Percentiles rank a stretch among this genome's conserved stretches.
These are phyloP conservation scores for Aphanomyces astaci DNA, from an alignment of 352 stramenopile species.

Conservation along the genomic window DNA sequence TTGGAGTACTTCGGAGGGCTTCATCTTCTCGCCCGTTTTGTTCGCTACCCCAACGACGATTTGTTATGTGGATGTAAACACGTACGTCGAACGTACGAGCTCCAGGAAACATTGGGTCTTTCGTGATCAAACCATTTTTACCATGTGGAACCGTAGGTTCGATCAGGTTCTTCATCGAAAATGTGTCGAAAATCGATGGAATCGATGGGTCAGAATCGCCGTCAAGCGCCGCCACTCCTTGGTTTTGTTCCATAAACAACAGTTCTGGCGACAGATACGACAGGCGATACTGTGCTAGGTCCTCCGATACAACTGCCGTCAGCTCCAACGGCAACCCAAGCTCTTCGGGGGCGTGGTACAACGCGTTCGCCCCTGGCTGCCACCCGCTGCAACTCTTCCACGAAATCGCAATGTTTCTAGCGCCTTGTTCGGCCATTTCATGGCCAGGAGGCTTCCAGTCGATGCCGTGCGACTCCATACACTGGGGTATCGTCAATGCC, in stretches of 20 bases:
- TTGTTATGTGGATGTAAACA: too few relatives aligned
- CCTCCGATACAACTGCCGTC: background rate
- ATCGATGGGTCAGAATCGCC: background rate
- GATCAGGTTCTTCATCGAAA: background rate
- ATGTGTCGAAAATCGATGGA: background rate
- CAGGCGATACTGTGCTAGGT: slow-evolving; percentile 10
- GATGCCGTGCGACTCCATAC: background rate
- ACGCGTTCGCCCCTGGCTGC: background rate
- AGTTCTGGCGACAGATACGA: background rate
- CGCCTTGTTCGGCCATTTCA: slow-evolving; percentile 3
- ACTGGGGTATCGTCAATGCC: background rate
- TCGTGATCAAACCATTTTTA: background rate
- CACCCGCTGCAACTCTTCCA: slow-evolving; percentile 5
- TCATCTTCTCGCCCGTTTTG: too few relatives aligned
- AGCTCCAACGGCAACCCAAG: background rate
- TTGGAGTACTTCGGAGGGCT: too few relatives aligned
- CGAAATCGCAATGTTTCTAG: background rate
- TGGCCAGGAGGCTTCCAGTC: slow-evolving; percentile 5
- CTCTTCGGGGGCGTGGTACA: slow-evolving; percentile 7
- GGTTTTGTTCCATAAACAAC: too few relatives aligned
- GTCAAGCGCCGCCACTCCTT: too few relatives aligned
- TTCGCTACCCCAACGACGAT: too few relatives aligned
- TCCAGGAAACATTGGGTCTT: too few relatives aligned
- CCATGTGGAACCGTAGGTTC: background rate
- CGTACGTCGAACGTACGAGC: too few relatives aligned